Base-by-base conservation (phyloP, 1,139 yeast species). In the Candida sp. region DNA sequence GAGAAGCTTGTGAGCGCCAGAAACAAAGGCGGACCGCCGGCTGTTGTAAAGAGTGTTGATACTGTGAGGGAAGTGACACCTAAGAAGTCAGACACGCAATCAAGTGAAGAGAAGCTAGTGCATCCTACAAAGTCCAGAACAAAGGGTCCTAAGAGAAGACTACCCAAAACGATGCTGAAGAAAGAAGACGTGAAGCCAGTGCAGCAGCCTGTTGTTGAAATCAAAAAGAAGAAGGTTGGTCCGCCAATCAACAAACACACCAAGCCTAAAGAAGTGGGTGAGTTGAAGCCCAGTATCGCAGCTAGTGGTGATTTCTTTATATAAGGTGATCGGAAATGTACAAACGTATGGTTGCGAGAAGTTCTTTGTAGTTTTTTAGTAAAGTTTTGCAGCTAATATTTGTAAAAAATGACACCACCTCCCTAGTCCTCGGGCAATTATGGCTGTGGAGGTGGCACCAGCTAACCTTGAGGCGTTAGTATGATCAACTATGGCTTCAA, bases 131-230 rank as follows among this genome's bases (percentile, higher is more conserved):
- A 88, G 63, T 59, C 70, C 1, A 74, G 96, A 54, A 72, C 92
- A 4, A 84, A 79, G 59, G 96, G 96, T 0, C 96, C 96, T 2
- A 86, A 81, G 63, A 74, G 96, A 62, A 77, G 88, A 55, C 76
- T 85, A 37, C 96, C 96, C 0, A 78, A 73, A 52, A 58, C 41
- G 5, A 51, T 64, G 41, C 50, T 34, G 46, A 31, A 22, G 37
- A 11, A 17, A 28, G 37, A 39, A 44, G 34, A 37, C 46, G 34
- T n/a, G n/a, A n/a, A n/a, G n/a, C n/a, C n/a, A n/a, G n/a, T n/a
- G n/a, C n/a, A n/a, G n/a, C n/a, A n/a, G n/a, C n/a, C n/a, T n/a
- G n/a, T n/a, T n/a, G n/a, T n/a, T n/a, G n/a, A n/a, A n/a, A n/a
- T n/a, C n/a, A n/a, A n/a, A n/a, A n/a, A 12, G 7, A 59, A 52